Evolutionary conservation across 2,329 filamentous ascomycete species (phyloP), one percentile per base, ranked within the genome.

Genomic region (Ceratocystiopsis minuta): DNA sequence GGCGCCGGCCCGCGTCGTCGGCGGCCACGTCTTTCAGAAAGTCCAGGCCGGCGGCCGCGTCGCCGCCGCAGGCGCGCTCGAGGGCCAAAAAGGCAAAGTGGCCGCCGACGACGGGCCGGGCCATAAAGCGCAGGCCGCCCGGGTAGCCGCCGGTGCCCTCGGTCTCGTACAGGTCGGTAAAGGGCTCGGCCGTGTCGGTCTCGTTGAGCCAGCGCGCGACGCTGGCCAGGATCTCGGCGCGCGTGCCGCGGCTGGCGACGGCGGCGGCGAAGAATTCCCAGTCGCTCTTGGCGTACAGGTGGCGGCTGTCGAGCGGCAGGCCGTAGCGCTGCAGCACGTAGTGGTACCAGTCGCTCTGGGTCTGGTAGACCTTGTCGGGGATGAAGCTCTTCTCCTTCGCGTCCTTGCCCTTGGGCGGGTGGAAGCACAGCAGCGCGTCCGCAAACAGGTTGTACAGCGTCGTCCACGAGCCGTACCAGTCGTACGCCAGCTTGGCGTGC

Each of bases 231-330:
- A 92, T 85, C 55, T 80, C 73, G 3, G 68, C 66, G 42, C 84
- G 70, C 2, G 80, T 80, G 44, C 67, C 61, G 54, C 72, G 70
- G 50, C 75, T 76, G 4, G 82, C 73, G 6, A 92, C 79, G 2
- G 84, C 81, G 38, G 85, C 84, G 0, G 83, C 81, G 57, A 90
- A 87, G 56, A 92, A 86, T 52, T 90, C 79, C 85, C 85, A 93
- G 60, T 93, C 85, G 28, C 79, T 85, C 61, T 93, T 93, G 32
- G 83, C 80, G 58, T 90, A 90, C 3, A 88, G 58, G 57, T 90
- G 83, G 36, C 85, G 73, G 50, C 72, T 80, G 58, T 93, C 85
- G 9, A 93, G 70, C 0, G 85, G 84, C 4, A 93, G 62, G 1
- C 85, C 85, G 57, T 88, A 92, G 52, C 72, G 76, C 56, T 92